phyloP scores from a whole-genome alignment of 768 basidiomycete genomes.

The Terana coerulea region DNA sequence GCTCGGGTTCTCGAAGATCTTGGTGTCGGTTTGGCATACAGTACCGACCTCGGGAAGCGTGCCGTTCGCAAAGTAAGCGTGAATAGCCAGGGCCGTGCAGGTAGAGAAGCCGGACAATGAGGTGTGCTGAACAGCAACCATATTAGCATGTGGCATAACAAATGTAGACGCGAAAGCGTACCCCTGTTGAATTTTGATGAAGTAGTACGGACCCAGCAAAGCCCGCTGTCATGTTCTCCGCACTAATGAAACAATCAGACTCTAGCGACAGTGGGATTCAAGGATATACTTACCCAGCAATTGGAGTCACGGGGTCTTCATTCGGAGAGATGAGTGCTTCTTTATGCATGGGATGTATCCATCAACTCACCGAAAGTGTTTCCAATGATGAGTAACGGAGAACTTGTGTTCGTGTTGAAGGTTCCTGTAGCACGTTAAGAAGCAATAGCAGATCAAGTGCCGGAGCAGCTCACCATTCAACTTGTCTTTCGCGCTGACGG shows the following conservation, averaged over 20 bases:
- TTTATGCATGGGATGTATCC: neutral
- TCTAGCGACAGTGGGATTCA: neutral
- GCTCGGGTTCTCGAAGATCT: neutral
- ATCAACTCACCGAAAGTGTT: neutral
- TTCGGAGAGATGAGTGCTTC: neutral
- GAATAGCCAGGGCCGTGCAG: slow-evolving; percentile 33
- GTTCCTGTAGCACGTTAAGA: neutral
- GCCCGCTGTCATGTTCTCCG: neutral
- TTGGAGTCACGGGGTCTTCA: neutral
- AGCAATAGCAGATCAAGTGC: neutral
- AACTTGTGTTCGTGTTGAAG: neutral
- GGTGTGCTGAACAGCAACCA: neutral
- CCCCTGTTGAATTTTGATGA: neutral
- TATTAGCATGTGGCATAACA: neutral
- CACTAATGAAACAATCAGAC: neutral
- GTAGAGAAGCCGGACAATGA: slow-evolving; percentile 20
- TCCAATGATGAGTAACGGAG: neutral
- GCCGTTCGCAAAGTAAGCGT: slow-evolving; percentile 38
- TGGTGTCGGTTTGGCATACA: slow-evolving; percentile 29
- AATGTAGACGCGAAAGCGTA: neutral
- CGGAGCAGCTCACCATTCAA: neutral
- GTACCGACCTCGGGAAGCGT: slow-evolving; percentile 37
- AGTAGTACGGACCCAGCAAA: neutral
- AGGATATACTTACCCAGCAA: neutral
- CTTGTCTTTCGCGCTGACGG: neutral